phyloP scores from a whole-genome alignment of 176 grass and related monocot genomes.

The Aegilops tauschii region DNA sequence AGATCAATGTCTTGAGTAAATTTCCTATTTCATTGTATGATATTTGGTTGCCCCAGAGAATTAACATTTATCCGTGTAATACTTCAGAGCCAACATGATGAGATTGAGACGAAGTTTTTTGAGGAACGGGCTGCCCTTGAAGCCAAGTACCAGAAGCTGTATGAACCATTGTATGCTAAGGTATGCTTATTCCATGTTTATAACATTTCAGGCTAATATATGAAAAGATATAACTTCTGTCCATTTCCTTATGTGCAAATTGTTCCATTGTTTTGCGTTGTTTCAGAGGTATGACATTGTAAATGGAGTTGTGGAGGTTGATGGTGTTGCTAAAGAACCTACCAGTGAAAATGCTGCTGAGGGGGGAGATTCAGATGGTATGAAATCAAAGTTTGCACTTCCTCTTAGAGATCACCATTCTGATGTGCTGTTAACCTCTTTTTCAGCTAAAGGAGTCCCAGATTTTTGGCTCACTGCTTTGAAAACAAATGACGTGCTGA shows the following conservation, averaged over 20 bases:
- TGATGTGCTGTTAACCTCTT: conserved; percentile 12
- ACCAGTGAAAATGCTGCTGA: conserved; percentile 39
- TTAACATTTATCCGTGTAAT: background rate
- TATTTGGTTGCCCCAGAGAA: background rate
- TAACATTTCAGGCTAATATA: background rate
- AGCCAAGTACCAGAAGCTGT: conserved; percentile 63
- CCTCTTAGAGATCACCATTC: background rate
- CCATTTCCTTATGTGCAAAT: background rate
- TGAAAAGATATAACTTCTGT: background rate
- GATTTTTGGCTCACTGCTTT: conserved; percentile 94
- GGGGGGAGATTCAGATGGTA: conserved; percentile 48
- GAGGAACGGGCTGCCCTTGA: conserved; percentile 53
- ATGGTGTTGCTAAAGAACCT: conserved; percentile 49
- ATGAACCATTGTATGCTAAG: conserved; percentile 58
- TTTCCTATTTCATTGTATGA: background rate
- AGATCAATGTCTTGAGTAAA: background rate
- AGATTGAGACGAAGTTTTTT: conserved; percentile 54
- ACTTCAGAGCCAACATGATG: conserved; percentile 49
- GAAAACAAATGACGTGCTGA: conserved; percentile 82
- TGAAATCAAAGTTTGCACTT: background rate
- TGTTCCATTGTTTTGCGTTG: background rate
- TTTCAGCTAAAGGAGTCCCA: conserved; percentile 77
- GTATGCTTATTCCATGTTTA: background rate
- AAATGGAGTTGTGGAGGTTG: conserved; percentile 79
- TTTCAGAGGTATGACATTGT: conserved; percentile 84